Evolutionary conservation across 768 basidiomycete species (phyloP), one percentile per base, ranked within the genome.

Genomic region (Phylloporus scabripes): DNA sequence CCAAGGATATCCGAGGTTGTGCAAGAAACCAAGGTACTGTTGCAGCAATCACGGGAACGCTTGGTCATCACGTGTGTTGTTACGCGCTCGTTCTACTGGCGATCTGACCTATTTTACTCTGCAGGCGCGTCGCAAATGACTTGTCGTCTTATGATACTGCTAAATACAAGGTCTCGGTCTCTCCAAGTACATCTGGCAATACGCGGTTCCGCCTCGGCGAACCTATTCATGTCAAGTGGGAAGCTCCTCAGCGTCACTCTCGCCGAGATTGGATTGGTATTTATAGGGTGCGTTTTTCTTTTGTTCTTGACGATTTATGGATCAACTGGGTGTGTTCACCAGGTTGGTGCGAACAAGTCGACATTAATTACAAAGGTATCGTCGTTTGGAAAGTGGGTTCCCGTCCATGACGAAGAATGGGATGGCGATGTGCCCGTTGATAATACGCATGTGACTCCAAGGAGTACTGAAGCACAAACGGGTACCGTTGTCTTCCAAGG

Each of bases 181-280:
- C 84, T 23, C 77, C 79, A 18, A 75, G 74, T 55, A 60, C 73
- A 10, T 75, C 75, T 9, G 77, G 79, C 6, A 58, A 71, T 7
- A 72, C 73, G 21, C 77, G 80, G 4, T 98, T 87, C 77, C 87
- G 91, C 63, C 80, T 97, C 42, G 96, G 96, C 29, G 91, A 98
- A 64, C 83, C 88, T 1, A 92, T 99, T 57, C 75, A 68, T 2
- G 76, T 99, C 40, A 78, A 79, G 41, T 98, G 94, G 94, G 80
- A 82, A 55, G 94, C 90, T 1, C 94, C 95, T 1, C 69, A 73
- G 31, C 78, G 81, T 46, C 95, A 97, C 62, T 94, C 93, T 11
- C 78, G 89, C 11, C 82, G 83, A 58, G 96, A 99, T 65, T 98
- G 96, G 96, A 87, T 99, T 60, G 96, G 94, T 12, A 80, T 97